Evolutionary conservation across 176 grass and related monocot genomes (phyloP).

Genomic region (Hyparrhenia diplandra): DNA sequence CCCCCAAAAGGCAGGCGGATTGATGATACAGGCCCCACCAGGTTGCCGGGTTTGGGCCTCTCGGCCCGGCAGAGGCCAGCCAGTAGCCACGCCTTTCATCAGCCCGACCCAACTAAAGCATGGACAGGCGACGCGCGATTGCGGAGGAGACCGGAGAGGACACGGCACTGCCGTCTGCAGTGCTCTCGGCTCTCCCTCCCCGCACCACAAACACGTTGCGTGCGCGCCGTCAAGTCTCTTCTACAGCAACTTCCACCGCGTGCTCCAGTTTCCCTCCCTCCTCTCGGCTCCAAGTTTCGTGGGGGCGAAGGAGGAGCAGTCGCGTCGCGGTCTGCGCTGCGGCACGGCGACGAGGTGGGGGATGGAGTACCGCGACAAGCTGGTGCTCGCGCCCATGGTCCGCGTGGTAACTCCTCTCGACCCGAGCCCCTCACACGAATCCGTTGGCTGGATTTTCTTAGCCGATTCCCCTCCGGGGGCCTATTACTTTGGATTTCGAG

Average conservation of each 20-base stretch:
- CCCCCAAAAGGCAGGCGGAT: background rate
- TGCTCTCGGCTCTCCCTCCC: background rate
- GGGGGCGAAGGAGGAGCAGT: background rate
- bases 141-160: no score
- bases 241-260: background rate
- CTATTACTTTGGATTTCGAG: background rate
- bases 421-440: background rate
- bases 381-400: conserved; percentile 88
- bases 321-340: background rate
- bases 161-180: no score
- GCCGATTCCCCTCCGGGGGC: background rate
- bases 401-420: conserved; percentile 64
- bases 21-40: background rate
- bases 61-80: background rate
- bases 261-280: background rate
- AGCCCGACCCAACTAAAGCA: conserved; percentile 6
- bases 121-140: no score
- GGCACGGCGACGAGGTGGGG: background rate
- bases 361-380: conserved; percentile 82
- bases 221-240: conserved; percentile 10
- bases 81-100: background rate
- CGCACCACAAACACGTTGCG: conserved; percentile 7
- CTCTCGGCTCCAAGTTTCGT: conserved; percentile 17
- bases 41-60: background rate
- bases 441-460: background rate